These are phyloP conservation scores for Cucurbita moschata DNA, from an alignment of 306 rosid species.

Conservation along the genomic window DNA sequence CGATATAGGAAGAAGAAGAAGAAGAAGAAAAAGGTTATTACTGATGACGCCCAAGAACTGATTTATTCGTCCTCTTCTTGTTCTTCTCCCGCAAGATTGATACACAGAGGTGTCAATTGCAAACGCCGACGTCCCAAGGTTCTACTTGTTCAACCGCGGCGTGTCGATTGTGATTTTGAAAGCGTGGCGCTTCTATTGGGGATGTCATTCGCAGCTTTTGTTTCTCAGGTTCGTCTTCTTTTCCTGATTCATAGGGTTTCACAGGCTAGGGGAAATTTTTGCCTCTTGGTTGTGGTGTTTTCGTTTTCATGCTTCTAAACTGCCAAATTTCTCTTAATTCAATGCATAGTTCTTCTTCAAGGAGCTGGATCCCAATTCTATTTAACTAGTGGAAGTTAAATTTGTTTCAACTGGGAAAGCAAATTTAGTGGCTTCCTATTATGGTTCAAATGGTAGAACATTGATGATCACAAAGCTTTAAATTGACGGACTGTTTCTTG, in stretches of 20 bases:
- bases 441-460: neutral
- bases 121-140: constrained; percentile 50
- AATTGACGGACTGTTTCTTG: no score
- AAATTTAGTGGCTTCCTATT: neutral
- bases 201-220: constrained; percentile 73
- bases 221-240: constrained; percentile 46
- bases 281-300: neutral
- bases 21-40: constrained; percentile 3
- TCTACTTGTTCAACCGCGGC: constrained; percentile 18
- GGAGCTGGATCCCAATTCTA: neutral
- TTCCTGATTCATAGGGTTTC: neutral
- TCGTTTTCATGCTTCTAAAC: neutral
- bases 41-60: constrained; percentile 16
- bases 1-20: constrained; percentile 1
- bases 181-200: constrained; percentile 63
- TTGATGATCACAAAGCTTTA: neutral
- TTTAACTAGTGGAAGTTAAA: neutral
- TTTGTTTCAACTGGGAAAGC: neutral
- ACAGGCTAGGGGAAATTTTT: neutral
- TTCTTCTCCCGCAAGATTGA: constrained; percentile 13
- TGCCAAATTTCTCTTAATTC: neutral
- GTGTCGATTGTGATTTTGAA: constrained; percentile 22
- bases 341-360: neutral
- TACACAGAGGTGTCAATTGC: constrained; percentile 16
- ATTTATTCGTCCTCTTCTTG: constrained; percentile 21